Conservation (phyloP, 75 land plant species). For the Picea glauca region DNA sequence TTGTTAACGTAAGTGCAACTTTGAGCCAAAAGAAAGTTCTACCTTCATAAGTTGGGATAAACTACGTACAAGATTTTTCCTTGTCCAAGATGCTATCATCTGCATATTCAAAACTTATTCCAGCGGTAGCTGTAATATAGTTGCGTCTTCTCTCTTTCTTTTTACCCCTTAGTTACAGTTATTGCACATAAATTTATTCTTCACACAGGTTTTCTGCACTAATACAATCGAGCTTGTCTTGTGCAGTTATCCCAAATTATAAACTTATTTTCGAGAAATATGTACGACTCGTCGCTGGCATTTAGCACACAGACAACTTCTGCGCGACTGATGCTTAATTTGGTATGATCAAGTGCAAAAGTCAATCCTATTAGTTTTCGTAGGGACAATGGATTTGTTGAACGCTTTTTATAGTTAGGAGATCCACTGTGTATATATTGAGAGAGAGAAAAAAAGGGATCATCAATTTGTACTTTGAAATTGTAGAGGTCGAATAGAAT, state of each 20-base stretch:
- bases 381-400: not conserved
- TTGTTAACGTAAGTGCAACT: no score
- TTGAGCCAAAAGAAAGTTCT: no score
- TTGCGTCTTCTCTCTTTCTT: not conserved
- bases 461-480: no score
- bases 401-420: not conserved
- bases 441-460: no score
- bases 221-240: conserved; percentile 7
- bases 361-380: not conserved
- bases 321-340: conserved; percentile 95
- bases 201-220: not conserved
- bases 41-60: no score
- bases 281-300: conserved; percentile 92
- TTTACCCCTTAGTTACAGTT: not conserved
- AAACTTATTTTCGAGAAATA: conserved; percentile 93
- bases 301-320: conserved; percentile 94
- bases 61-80: no score
- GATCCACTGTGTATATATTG: not conserved
- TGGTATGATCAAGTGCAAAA: conserved; percentile 42
- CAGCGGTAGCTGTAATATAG: no score
- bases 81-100: no score
- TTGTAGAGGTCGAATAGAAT: no score
- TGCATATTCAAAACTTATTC: no score
- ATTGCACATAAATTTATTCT: not conserved
- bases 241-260: conserved; percentile 92